Evolutionary conservation across 2,329 filamentous ascomycete species (phyloP), one percentile per base, ranked within the genome.

Genomic region (Penicillium paneum): DNA sequence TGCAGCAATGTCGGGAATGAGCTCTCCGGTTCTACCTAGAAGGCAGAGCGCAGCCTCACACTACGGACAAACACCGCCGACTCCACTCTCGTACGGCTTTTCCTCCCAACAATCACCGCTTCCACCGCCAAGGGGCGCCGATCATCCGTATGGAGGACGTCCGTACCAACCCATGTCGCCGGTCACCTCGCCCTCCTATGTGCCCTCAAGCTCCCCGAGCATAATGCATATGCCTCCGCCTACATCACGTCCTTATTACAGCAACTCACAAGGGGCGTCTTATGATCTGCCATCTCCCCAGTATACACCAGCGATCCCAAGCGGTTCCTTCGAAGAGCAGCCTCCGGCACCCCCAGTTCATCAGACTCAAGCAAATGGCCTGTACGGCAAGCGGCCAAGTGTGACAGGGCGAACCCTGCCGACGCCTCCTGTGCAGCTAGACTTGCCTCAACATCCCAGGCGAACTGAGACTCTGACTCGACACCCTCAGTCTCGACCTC

Each of bases 401-500:
- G 35, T 67, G 12, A 64, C 72, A 21, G 71, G 69, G 13, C 68
- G 75, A 61, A 64, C 78, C 64, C 55, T 78, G 61, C 64, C 78
- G 62, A 71, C 72, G 1, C 80, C 82, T 5, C 78, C 81, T 11
- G 76, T 77, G 40, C 78, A 80, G 35, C 79, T 81, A n/a, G 74
- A 73, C 28, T 75, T 78, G 15, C 73, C 78, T 2, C 75, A 76
- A 26, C 73, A 80, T 56, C 78, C 79, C 15, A 75, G 79, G 52
- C 75, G 80, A 59, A 78, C 76, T 2, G 77, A 80, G 58, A 83
- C 82, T 0, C 64, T 80, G 8, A 79, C 77, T 21, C 78, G 82
- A 50, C 82, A 86, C 67, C 82, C 81, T 8, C 79, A 82, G 44
- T 70, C 80, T 8, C 75, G 84, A 24, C 83, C 84, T 32, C 73